Evolutionary conservation across 2,329 filamentous ascomycete genomes (phyloP).

Genomic region (Metarhizium sp.): DNA sequence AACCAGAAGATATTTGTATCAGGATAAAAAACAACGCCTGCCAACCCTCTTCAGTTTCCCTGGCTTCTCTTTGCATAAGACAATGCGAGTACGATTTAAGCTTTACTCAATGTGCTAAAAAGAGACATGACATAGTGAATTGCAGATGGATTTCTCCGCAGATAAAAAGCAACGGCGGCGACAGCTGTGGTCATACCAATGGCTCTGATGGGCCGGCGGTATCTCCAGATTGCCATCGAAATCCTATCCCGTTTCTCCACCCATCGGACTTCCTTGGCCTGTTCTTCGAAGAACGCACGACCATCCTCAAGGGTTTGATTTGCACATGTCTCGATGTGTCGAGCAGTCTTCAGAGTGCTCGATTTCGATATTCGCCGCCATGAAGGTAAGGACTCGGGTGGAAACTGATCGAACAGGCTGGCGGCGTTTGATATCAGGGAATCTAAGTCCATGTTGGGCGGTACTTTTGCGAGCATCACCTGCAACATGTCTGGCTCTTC

Average conservation of each 20-base stretch:
- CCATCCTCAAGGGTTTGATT: slow-evolving; percentile 58
- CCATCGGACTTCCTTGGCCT: slow-evolving; percentile 62
- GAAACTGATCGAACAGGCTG: slow-evolving; percentile 52
- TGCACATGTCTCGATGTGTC: slow-evolving; percentile 37
- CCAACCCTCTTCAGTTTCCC: neutral
- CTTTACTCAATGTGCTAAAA: slow-evolving; percentile 11
- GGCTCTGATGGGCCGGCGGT: slow-evolving; percentile 54
- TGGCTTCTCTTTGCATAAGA: neutral
- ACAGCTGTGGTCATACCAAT: slow-evolving; percentile 57
- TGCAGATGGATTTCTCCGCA: slow-evolving; percentile 40
- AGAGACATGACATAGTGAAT: slow-evolving; percentile 17
- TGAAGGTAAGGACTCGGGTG: slow-evolving; percentile 60
- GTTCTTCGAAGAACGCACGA: slow-evolving; percentile 55
- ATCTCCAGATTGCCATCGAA: slow-evolving; percentile 42
- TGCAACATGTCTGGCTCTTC: slow-evolving; percentile 92
- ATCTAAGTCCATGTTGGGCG: slow-evolving; percentile 72
- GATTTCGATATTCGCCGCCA: slow-evolving; percentile 65
- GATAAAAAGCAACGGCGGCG: slow-evolving; percentile 57
- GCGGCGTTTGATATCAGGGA: slow-evolving; percentile 59
- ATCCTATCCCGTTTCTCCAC: slow-evolving; percentile 37
- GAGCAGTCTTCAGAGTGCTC: slow-evolving; percentile 81
- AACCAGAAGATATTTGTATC: neutral
- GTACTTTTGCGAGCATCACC: slow-evolving; percentile 77
- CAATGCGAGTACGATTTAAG: neutral
- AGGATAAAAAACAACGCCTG: neutral